These are phyloP conservation scores for Cystobasidiaceae sp. DNA, from an alignment of 1,284 basidiomycete genomes.

Conservation along the genomic window DNA sequence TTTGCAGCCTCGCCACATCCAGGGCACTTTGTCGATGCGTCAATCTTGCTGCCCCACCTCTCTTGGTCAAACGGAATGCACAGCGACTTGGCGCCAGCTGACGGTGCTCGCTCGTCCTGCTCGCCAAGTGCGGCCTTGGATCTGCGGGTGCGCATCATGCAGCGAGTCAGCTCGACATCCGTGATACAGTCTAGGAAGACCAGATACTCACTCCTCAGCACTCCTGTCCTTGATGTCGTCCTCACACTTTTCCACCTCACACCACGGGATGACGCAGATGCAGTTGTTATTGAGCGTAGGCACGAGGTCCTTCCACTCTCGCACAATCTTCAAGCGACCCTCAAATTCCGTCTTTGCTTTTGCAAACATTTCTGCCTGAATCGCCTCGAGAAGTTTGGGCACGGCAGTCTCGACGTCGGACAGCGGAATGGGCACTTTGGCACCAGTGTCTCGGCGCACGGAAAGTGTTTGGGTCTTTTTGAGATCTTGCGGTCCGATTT, in stretches of 20 bases:
- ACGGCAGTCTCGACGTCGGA: constrained; percentile 59
- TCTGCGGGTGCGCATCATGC: background rate
- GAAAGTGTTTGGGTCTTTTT: constrained; percentile 73
- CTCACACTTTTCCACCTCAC: constrained; percentile 87
- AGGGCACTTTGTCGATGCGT: constrained; percentile 75
- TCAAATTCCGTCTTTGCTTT: constrained; percentile 72
- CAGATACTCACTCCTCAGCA: constrained; percentile 66
- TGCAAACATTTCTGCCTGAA: constrained; percentile 84
- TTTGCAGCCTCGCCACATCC: constrained; percentile 80
- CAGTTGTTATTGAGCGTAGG: constrained; percentile 84
- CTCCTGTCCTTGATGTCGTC: constrained; percentile 97
- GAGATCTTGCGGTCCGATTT: constrained; percentile 92
- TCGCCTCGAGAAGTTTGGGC: constrained; percentile 67
- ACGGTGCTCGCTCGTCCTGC: constrained; percentile 88
- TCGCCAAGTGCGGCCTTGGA: constrained; percentile 48
- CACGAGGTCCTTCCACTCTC: constrained; percentile 86
- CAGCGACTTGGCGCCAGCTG: constrained; percentile 96
- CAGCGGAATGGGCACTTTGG: constrained; percentile 68
- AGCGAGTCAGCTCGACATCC: background rate
- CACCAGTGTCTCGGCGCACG: constrained; percentile 80
- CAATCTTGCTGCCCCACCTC: constrained; percentile 67
- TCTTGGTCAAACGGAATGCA: constrained; percentile 94
- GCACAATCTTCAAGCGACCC: constrained; percentile 66
- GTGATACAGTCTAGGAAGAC: background rate
- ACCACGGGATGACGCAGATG: constrained; percentile 91